phyloP scores from a whole-genome alignment of 2,329 filamentous ascomycete species.

The Colletotrichum nymphaeae region DNA sequence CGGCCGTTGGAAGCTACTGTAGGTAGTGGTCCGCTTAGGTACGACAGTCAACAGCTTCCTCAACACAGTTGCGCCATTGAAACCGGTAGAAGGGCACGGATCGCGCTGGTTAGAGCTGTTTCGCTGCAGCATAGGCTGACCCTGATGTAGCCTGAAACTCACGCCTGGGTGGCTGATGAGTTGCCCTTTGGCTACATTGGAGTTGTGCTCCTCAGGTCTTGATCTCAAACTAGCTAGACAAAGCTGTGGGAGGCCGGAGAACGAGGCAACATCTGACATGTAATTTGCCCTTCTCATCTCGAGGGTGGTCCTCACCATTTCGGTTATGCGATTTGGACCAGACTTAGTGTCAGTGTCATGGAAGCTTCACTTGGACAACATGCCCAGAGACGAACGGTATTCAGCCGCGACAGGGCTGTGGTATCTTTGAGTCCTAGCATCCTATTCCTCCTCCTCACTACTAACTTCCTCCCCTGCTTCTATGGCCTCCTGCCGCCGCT shows the following conservation, averaged over 20 bases:
- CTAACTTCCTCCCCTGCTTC: slow-evolving; percentile 63
- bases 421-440: slow-evolving; percentile 7
- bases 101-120: slow-evolving; percentile 5
- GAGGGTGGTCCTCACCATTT: background rate
- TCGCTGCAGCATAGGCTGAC: background rate
- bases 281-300: background rate
- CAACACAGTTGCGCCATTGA: background rate
- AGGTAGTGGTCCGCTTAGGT: background rate
- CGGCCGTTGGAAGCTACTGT: background rate
- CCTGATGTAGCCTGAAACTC: slow-evolving; percentile 15
- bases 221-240: background rate
- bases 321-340: background rate
- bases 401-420: background rate
- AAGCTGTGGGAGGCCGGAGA: background rate
- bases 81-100: background rate
- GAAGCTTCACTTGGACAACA: background rate
- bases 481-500: slow-evolving; percentile 64
- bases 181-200: background rate
- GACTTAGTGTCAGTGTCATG: background rate
- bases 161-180: background rate
- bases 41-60: background rate
- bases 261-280: background rate
- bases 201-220: background rate
- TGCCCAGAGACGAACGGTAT: background rate
- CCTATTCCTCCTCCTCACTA: slow-evolving; percentile 51